Evolutionary conservation across 176 grass and related monocot species (phyloP), one percentile per base, ranked within the genome.

Genomic region (Miscanthus lutarioriparius): DNA sequence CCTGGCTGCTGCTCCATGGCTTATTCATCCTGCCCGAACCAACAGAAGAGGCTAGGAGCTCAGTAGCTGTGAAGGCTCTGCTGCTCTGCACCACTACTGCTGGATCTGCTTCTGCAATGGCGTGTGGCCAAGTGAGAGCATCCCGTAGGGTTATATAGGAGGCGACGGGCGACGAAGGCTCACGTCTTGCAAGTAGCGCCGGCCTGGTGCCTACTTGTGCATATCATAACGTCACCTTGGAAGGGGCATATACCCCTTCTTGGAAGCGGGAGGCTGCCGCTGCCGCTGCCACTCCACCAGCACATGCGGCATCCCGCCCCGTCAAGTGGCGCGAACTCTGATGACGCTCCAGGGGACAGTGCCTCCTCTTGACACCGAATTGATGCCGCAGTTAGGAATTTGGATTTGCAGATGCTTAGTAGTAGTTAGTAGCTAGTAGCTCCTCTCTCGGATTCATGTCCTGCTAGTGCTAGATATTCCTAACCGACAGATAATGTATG

Each of bases 281-380:
- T 71, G 40, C 9, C 11, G 74, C 71, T 85, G 64, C 56, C 58
- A 26, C 58, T 26, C 58, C 78, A 70, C 41, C 10, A 37, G 54
- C 83, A 86, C 83, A 78, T 86, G 88, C 64, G 14, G 51, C 83
- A 33, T 32, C 70, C 41, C 44, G 48, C 49, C 70, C 53, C 20
- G 20, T 58, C 27, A 82, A 82, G 38, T 82, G 37, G 88, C 77
- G 63, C 83, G 30, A 38, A 82, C 25, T 43, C 22, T 81, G 83
- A 86, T 70, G 85, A 84, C 49, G 39, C 16, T 70, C 89, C 10
- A 74, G 80, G 84, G 69, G 80, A 74, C 89, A 87, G 35, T 30
- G 74, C 37, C 88, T 77, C 88, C 30, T 25, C 64, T 77, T 87
- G 86, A 82, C 78, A 77, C 19, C 80, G 51, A 70, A 70, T 49